These are phyloP conservation scores for Aspergillus sp. DNA, from an alignment of 2,329 filamentous ascomycete genomes.

Conservation along the genomic window DNA sequence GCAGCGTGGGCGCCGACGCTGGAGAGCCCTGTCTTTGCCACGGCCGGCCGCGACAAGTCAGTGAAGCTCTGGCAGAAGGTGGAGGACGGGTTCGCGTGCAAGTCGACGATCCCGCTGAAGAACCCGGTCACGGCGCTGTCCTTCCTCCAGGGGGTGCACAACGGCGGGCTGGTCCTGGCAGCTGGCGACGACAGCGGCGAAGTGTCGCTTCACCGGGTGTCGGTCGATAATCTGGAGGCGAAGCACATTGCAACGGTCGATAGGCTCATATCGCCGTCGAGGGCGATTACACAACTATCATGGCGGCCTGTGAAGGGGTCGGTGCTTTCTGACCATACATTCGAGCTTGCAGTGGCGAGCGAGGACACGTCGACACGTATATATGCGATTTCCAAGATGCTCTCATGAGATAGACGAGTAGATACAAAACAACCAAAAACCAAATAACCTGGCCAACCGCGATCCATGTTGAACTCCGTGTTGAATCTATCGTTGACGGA, in stretches of 20 bases:
- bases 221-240: conserved; percentile 19
- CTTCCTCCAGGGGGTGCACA: conserved; percentile 40
- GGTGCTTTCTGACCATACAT: too few species aligned
- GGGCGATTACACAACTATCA: conserved; percentile 56
- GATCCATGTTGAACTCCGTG: conserved; percentile 16
- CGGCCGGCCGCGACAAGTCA: conserved; percentile 79
- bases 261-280: conserved; percentile 46
- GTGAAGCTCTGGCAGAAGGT: conserved; percentile 59
- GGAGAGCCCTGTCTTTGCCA: conserved; percentile 56
- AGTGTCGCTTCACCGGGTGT: conserved; percentile 34
- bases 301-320: conserved; percentile 49
- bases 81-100: conserved; percentile 42
- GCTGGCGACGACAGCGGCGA: conserved; percentile 40
- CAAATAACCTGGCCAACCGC: too few species aligned
- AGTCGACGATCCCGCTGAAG: conserved; percentile 45
- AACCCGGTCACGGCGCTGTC: conserved; percentile 63
- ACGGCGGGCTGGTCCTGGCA: conserved; percentile 31
- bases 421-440: too few species aligned
- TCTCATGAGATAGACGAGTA: conserved; percentile 13
- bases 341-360: conserved; percentile 37
- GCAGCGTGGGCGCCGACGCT: conserved; percentile 64
- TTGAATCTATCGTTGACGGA: conserved; percentile 24
- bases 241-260: conserved; percentile 24
- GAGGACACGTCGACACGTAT: conserved; percentile 37
- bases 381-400: conserved; percentile 27